These are phyloP conservation scores for Leishmania amazonensis DNA, from an alignment of 208 protist species.

Conservation along the genomic window DNA sequence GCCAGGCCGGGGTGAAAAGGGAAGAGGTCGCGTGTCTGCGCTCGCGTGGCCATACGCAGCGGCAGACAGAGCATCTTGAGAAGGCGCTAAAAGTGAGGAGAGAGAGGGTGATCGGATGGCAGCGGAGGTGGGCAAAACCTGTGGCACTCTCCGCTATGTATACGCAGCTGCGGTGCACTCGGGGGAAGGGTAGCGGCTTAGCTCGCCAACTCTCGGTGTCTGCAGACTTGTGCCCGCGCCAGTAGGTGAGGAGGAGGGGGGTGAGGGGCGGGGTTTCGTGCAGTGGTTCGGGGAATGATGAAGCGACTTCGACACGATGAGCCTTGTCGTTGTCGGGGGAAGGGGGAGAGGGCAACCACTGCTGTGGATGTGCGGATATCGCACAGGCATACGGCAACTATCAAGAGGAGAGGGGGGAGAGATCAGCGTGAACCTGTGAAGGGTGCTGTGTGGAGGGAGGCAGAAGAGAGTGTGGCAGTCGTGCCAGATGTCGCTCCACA, in stretches of 20 bases:
- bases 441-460: not conserved
- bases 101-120: not conserved
- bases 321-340: not conserved
- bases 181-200: too few species aligned
- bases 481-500: not conserved
- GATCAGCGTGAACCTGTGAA: not conserved
- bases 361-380: not conserved
- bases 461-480: not conserved
- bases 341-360: not conserved
- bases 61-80: not conserved
- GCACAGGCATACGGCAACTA: not conserved
- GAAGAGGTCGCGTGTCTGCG: not conserved
- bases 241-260: not conserved
- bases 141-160: too few species aligned
- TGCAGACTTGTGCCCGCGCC: too few species aligned
- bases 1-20: not conserved
- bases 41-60: not conserved
- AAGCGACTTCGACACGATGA: not conserved
- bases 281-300: not conserved
- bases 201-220: not conserved
- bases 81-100: not conserved
- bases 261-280: not conserved
- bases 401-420: not conserved
- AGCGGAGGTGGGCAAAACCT: not conserved
- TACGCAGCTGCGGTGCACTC: too few species aligned